Percentiles rank a stretch among this genome's conserved stretches.
Evolutionary conservation across 306 rosid genomes (phyloP).

Genomic region (Trifolium subterraneum): DNA sequence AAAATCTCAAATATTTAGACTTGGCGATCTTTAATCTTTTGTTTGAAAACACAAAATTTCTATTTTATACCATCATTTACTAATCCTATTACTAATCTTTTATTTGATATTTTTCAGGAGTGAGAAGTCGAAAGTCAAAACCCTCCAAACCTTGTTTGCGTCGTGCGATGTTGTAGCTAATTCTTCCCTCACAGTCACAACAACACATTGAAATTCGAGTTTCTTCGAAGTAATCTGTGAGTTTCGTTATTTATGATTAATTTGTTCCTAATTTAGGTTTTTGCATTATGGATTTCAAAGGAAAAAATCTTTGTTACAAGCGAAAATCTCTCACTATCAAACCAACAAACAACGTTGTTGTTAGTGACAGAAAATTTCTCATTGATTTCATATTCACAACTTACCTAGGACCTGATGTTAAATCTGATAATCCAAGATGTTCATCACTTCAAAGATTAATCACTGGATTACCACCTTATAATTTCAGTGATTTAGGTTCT

Average conservation of each 20-base stretch:
- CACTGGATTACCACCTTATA: conserved; percentile 48
- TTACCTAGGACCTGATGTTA: conserved; percentile 78
- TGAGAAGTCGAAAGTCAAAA: not conserved
- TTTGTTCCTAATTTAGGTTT: not conserved
- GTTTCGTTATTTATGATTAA: no score
- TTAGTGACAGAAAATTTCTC: conserved; percentile 54
- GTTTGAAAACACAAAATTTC: no score
- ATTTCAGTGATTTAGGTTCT: conserved; percentile 56
- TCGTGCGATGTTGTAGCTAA: no score
- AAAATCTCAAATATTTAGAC: no score
- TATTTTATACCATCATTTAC: no score
- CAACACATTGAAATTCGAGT: not conserved
- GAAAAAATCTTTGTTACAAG: conserved; percentile 22
- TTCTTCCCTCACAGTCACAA: no score
- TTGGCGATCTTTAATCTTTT: no score
- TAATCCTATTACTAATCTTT: no score
- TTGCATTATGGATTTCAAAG: conserved; percentile 52
- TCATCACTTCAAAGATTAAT: conserved; percentile 52
- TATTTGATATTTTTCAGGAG: no score
- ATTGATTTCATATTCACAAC: conserved; percentile 59
- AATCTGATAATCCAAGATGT: conserved; percentile 48
- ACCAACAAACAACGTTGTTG: conserved; percentile 15
- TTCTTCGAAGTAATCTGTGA: not conserved
- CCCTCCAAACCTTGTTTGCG: not conserved
- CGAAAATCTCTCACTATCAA: conserved; percentile 27